These are phyloP conservation scores for Barnettozyma hawaiiensis DNA, from an alignment of 1,139 yeast genomes.

Conservation along the genomic window DNA sequence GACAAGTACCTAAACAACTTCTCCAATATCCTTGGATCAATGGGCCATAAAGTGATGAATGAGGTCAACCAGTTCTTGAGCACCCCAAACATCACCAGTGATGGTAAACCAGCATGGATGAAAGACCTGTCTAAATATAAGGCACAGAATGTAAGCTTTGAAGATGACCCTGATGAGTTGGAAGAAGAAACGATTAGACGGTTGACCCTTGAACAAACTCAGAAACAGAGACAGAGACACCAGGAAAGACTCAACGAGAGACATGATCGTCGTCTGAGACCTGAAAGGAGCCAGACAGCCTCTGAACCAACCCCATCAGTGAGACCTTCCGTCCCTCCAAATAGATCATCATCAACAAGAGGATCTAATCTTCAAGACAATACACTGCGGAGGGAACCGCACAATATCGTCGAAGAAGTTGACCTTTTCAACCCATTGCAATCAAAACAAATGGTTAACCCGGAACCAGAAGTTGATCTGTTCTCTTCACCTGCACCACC, in stretches of 20 bases:
- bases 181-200: constrained; percentile 14
- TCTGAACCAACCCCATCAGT: constrained; percentile 4
- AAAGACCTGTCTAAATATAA: constrained; percentile 46
- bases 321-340: background rate
- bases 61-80: constrained; percentile 61
- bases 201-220: constrained; percentile 4
- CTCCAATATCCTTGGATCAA: constrained; percentile 18
- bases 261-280: background rate
- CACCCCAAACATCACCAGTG: constrained; percentile 50
- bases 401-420: constrained; percentile 15
- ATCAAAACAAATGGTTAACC: constrained; percentile 1
- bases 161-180: constrained; percentile 23
- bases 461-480: constrained; percentile 18
- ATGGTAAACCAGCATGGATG: constrained; percentile 78
- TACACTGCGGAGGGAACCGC: constrained; percentile 12
- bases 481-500: constrained; percentile 12
- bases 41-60: constrained; percentile 40
- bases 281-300: constrained; percentile 7
- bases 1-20: constrained; percentile 22
- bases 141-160: constrained; percentile 11
- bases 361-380: constrained; percentile 10
- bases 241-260: constrained; percentile 5
- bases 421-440: constrained; percentile 24
- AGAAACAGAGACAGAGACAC: constrained; percentile 4
- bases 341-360: constrained; percentile 5